Conservation (phyloP, 2,329 filamentous ascomycete genomes). For the Geosmithia morbida region DNA sequence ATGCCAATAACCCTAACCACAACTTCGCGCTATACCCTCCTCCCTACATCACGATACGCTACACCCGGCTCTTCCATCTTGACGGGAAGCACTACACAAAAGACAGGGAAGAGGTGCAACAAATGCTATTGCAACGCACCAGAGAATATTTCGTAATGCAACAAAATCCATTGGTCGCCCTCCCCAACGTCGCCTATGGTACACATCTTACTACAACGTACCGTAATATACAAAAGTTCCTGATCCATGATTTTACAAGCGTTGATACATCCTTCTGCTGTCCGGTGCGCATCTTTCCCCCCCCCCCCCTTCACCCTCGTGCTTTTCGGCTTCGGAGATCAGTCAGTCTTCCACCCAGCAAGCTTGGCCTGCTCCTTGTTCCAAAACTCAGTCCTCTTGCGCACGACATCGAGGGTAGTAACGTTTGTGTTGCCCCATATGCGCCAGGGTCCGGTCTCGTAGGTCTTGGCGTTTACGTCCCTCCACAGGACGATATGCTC, state of each 20-base stretch:
- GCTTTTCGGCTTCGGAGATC: no score
- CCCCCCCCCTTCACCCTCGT: neutral
- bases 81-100: no score
- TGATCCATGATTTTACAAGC: neutral
- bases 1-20: no score
- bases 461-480: slow-evolving; percentile 27
- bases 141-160: neutral
- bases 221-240: neutral
- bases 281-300: no score
- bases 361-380: slow-evolving; percentile 16
- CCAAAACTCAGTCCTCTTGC: slow-evolving; percentile 18
- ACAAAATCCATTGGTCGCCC: neutral
- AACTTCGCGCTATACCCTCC: no score
- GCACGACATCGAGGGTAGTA: slow-evolving; percentile 29
- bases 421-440: slow-evolving; percentile 49
- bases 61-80: no score
- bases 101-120: neutral
- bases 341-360: slow-evolving; percentile 14
- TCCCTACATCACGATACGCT: no score
- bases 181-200: neutral
- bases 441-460: slow-evolving; percentile 38
- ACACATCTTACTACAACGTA: neutral
- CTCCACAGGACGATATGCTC: slow-evolving; percentile 53
- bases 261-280: neutral
- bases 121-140: no score